Evolutionary conservation across 768 basidiomycete genomes (phyloP), one percentile per base, ranked within the genome.

Genomic region (Tylopilus sp.): DNA sequence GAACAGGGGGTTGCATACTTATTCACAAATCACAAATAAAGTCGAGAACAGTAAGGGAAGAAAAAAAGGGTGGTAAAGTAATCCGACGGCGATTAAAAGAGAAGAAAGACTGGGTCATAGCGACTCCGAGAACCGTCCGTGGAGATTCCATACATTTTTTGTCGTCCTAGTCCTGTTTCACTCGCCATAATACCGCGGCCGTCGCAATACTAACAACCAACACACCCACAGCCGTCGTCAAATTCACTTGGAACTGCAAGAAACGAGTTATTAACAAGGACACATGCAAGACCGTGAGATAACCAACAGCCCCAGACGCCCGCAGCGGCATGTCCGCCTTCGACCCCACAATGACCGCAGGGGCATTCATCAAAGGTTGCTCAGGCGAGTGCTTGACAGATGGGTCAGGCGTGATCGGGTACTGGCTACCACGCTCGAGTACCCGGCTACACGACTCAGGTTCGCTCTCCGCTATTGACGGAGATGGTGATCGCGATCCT

Each of bases 101-200:
- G 23, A 53, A 53, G 31, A 18, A 38, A n/a, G 23, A 58, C 40
- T 42, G 7, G 26, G 26, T 28, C 26, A 28, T 28, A 28, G 26
- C 26, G 44, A 48, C 48, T 40, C 41, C 39, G 40, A 47, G 44
- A 52, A 57, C 48, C 51, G 60, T 61, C 60, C 56, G 36, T 21
- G 35, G 50, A 31, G 36, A 55, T 51, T 49, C 33, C 55, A 55
- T 50, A 33, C 33, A 48, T 58, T 55, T 48, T 40, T n/a, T 40
- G 15, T 11, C 21, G 35, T 50, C 57, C 46, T 61, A 69, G 25
- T 76, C 74, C 30, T 73, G 72, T 53, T 80, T 82, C 25, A 86
- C 82, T 55, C 83, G 77, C 84, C 85, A 88, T 59, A 86, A 69
- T 44, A 89, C 86, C 7, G 85, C 86, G 12, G 79, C 84, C 3